Evolutionary conservation across 352 stramenopile species (phyloP).

Genomic region (Discostella stelligera): DNA sequence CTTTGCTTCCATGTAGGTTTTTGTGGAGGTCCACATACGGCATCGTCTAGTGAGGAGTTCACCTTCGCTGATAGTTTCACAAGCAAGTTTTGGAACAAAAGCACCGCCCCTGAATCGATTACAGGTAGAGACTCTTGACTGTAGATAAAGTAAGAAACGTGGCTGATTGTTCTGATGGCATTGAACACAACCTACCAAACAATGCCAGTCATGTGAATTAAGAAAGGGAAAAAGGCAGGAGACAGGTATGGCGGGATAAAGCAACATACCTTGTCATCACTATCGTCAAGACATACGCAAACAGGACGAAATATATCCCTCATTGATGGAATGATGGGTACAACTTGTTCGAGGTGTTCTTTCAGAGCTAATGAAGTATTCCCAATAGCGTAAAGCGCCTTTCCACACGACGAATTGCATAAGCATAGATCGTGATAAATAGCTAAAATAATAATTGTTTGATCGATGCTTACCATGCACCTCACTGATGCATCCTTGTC

Average conservation of each 20-base stretch:
- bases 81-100: conserved; percentile 25
- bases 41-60: conserved; percentile 33
- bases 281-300: conserved; percentile 39
- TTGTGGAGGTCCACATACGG: conserved; percentile 17
- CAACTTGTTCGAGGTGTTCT: conserved; percentile 15
- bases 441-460: background rate
- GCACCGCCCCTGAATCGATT: conserved; percentile 1
- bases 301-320: conserved; percentile 29
- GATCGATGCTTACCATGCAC: conserved; percentile 52
- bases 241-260: background rate
- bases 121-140: conserved; percentile 9
- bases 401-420: background rate
- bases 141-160: conserved; percentile 46
- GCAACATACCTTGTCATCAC: conserved; percentile 54
- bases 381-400: conserved; percentile 63
- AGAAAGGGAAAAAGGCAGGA: background rate
- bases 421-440: background rate
- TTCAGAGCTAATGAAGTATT: conserved; percentile 52
- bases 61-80: conserved; percentile 33
- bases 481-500: conserved; percentile 43
- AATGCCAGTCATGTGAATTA: background rate
- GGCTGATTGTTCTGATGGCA: conserved; percentile 59
- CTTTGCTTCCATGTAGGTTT: conserved; percentile 66
- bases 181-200: conserved; percentile 48
- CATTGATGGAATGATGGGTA: conserved; percentile 6